These are phyloP conservation scores for Boeremia exigua DNA, from an alignment of 2,329 filamentous ascomycete genomes.

Conservation along the genomic window DNA sequence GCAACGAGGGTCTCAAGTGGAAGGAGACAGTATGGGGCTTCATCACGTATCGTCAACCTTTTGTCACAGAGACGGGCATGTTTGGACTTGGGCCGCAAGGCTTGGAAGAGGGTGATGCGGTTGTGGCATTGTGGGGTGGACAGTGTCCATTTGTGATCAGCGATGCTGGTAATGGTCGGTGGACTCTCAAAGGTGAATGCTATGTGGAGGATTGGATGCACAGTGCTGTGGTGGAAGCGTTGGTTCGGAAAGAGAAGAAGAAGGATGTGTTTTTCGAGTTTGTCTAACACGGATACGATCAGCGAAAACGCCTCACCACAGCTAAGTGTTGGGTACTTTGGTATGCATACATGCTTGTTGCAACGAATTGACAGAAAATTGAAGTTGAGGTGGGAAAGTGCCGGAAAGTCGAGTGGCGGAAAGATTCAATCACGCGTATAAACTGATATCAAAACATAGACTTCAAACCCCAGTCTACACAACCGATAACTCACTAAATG, in stretches of 20 bases:
- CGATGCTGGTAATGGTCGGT: background rate
- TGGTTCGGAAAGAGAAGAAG: background rate
- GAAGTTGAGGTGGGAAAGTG: background rate
- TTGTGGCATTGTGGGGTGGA: constrained; percentile 25
- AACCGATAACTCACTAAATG: too few species aligned
- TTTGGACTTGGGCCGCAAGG: constrained; percentile 21
- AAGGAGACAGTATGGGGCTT: constrained; percentile 14
- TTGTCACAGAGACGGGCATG: constrained; percentile 15
- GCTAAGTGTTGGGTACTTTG: too few species aligned
- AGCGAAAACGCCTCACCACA: background rate
- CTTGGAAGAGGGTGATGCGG: constrained; percentile 13
- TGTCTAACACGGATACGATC: background rate
- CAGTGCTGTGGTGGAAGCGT: background rate
- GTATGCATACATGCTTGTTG: too few species aligned
- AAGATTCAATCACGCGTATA: too few species aligned
- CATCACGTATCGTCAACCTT: constrained; percentile 17
- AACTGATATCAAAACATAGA: too few species aligned
- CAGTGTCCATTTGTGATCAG: constrained; percentile 24
- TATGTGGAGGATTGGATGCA: constrained; percentile 3
- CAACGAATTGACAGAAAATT: too few species aligned
- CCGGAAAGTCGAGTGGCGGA: too few species aligned
- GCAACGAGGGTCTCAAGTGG: background rate
- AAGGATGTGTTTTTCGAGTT: background rate
- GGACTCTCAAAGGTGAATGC: constrained; percentile 18
- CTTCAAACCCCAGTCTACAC: too few species aligned